These are phyloP conservation scores for Crucihimalaya himalaica DNA, from an alignment of 345 rosid species.

Conservation along the genomic window DNA sequence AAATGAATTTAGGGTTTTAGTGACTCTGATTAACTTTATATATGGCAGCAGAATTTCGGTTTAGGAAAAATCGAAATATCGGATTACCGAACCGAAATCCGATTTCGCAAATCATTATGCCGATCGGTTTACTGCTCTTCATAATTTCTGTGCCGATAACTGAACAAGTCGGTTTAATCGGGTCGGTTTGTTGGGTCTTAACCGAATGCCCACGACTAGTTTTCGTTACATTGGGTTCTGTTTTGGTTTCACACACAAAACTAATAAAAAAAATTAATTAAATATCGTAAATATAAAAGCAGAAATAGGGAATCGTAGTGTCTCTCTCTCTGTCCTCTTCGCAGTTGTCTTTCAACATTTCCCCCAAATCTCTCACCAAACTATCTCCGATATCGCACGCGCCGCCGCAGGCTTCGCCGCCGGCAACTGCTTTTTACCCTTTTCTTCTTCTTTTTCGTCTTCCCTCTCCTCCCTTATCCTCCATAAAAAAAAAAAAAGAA, in stretches of 20 bases:
- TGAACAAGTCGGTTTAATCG: no score
- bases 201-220: no score
- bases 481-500: slow-evolving; percentile 26
- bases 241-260: neutral
- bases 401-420: slow-evolving; percentile 57
- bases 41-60: no score
- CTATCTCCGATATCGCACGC: slow-evolving; percentile 37
- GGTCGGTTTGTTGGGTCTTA: no score
- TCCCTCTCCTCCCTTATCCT: slow-evolving; percentile 51
- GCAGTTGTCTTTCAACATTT: slow-evolving; percentile 25
- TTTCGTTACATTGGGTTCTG: no score
- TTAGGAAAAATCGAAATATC: no score
- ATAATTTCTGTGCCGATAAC: no score
- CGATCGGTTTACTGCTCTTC: no score
- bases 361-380: slow-evolving; percentile 21
- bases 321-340: slow-evolving; percentile 3
- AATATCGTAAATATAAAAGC: neutral
- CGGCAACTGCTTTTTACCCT: slow-evolving; percentile 48
- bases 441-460: slow-evolving; percentile 24
- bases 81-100: no score
- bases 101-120: no score
- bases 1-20: no score
- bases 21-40: no score
- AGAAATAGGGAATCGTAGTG: neutral
- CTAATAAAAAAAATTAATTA: neutral